phyloP scores from a whole-genome alignment of 495 filamentous ascomycete species.

The Lasiosphaeria ovina region DNA sequence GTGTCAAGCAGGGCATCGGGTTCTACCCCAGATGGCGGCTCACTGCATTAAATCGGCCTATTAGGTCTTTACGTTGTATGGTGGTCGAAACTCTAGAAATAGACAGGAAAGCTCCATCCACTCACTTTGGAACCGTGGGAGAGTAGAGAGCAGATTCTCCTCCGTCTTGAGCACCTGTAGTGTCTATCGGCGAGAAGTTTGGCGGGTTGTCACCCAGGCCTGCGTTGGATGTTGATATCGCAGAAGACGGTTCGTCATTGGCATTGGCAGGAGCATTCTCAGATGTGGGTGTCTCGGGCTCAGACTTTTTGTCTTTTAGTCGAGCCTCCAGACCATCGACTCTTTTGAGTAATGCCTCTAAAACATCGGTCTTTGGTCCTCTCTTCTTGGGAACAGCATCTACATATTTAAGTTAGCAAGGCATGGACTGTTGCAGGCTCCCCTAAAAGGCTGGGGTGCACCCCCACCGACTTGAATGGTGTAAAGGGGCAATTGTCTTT shows the following conservation, averaged over 20 bases:
- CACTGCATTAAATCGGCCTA: constrained; percentile 21
- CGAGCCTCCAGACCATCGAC: constrained; percentile 81
- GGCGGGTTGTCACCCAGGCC: not conserved
- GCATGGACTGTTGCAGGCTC: constrained; percentile 3
- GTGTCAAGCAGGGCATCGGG: constrained; percentile 66
- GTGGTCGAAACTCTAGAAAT: not conserved
- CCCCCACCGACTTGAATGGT: too few relatives aligned
- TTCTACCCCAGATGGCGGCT: constrained; percentile 42
- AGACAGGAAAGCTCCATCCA: not conserved
- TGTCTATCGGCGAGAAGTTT: constrained; percentile 7
- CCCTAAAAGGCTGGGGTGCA: not conserved
- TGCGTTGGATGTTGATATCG: constrained; percentile 11
- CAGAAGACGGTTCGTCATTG: constrained; percentile 18
- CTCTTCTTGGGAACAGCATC: constrained; percentile 87
- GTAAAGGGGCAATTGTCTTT: not conserved
- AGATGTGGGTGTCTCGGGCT: constrained; percentile 40
- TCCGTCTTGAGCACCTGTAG: constrained; percentile 5
- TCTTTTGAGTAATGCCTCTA: constrained; percentile 78
- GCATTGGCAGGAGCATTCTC: constrained; percentile 27
- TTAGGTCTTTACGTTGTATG: not conserved
- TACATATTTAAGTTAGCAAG: constrained; percentile 27
- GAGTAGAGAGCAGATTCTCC: constrained; percentile 20
- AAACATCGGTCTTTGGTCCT: constrained; percentile 83
- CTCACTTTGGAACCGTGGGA: constrained; percentile 15
- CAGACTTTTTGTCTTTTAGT: constrained; percentile 63